Base-by-base conservation (phyloP, 768 basidiomycete genomes). In the Hemileccinum rubropunctum region DNA sequence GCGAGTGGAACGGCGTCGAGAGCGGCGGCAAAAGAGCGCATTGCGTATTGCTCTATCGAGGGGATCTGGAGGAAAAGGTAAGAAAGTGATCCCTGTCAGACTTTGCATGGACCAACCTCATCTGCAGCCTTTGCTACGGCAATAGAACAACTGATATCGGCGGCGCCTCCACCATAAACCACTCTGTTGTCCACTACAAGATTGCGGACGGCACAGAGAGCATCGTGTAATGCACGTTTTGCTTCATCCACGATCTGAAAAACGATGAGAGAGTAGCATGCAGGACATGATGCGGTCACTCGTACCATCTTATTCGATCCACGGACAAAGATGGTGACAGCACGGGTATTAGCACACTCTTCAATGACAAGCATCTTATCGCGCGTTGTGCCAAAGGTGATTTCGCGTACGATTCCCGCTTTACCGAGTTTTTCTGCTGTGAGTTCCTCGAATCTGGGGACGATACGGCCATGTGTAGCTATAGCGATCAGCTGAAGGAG, bases 321-420 rank as follows among this genome's bases (percentile, higher is more conserved):
- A 32, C 97, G 81, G 20, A 98, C 94, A 58, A 99, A 98, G 60
- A 98, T 86, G 8, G 97, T 98, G 38, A 98, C 95, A 32, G 95
- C 95, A 47, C 94, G 82, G 10, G 87, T 82, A 73, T 99, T 99
- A 15, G 97, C 95, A 61, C 95, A 98, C 63, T 98, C 95, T 69
- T 98, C 97, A 58, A 99, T 95, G 55, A 98, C 89, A 48, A 99
- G 83, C 97, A 99, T 99, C 77, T 98, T 98, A 71, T 99, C 97
- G 53, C 93, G 81, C 14, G 97, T 99, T 9, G 97, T 99, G 42
- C 97, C 97, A 69, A 99, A 99, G 7, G 91, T 82, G 48, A 99
- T 68, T 71, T 99, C 95, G 30, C 95, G 83, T 7, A 99, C 95
- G 47, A 95, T 73, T 12, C 97, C 97, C 0, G 97, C 97, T 52